These are phyloP conservation scores for Cyberlindnera meyerae DNA, from an alignment of 805 yeast genomes.

Conservation along the genomic window DNA sequence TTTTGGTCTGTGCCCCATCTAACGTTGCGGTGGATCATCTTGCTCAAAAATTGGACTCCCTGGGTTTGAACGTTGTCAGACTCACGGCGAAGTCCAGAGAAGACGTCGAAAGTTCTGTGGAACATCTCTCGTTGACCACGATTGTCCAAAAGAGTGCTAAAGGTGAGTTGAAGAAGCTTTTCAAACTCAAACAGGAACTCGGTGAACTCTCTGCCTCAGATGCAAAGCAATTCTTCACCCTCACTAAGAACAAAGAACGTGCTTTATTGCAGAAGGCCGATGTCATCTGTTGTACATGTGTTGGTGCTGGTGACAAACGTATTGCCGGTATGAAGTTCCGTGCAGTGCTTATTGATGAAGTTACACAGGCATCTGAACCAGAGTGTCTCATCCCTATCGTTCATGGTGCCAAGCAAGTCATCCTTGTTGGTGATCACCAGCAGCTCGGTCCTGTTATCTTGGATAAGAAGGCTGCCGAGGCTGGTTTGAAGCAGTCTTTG, in stretches of 20 bases:
- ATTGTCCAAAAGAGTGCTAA: constrained; percentile 43
- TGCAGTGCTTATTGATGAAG: constrained; percentile 84
- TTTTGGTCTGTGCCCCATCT: constrained; percentile 91
- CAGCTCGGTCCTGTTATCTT: constrained; percentile 91
- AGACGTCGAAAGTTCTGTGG: constrained; percentile 65
- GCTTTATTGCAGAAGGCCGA: constrained; percentile 52
- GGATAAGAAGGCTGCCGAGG: constrained; percentile 75
- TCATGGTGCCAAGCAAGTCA: constrained; percentile 83
- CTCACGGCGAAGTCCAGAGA: constrained; percentile 74
- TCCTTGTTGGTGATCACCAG: constrained; percentile 92
- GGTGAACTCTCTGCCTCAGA: constrained; percentile 66
- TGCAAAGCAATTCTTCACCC: constrained; percentile 37
- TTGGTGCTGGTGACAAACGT: constrained; percentile 81
- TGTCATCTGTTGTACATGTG: constrained; percentile 87
- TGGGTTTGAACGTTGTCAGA: constrained; percentile 77
- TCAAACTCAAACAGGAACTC: constrained; percentile 52
- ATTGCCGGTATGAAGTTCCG: constrained; percentile 54
- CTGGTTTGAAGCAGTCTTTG: constrained; percentile 81
- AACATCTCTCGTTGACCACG: constrained; percentile 53
- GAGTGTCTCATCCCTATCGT: constrained; percentile 86
- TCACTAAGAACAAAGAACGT: constrained; percentile 44
- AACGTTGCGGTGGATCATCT: constrained; percentile 93
- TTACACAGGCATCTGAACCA: constrained; percentile 92
- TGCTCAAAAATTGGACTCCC: constrained; percentile 60
- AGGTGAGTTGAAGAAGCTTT: constrained; percentile 54